These are phyloP conservation scores for Carpinus fangiana DNA, from an alignment of 306 rosid species.

Conservation along the genomic window DNA sequence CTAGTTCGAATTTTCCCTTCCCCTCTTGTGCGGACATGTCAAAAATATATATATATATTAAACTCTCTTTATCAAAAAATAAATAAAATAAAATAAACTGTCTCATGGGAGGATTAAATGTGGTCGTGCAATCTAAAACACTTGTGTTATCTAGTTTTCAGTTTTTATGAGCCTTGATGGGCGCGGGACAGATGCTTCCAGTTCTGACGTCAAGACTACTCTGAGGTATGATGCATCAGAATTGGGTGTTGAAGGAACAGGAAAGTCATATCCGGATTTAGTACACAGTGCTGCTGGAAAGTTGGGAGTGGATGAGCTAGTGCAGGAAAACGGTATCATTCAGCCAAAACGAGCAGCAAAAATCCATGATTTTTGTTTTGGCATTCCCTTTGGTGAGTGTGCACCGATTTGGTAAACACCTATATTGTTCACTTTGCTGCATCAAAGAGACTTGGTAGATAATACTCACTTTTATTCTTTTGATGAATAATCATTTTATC, in stretches of 20 bases:
- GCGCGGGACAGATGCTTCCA: constrained; percentile 40
- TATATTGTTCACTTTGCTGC: neutral
- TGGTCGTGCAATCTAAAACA: constrained; percentile 31
- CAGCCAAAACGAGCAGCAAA: constrained; percentile 58
- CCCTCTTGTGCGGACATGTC: too few species aligned
- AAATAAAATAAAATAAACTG: too few species aligned
- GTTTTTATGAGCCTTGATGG: constrained; percentile 59
- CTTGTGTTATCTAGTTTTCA: constrained; percentile 47
- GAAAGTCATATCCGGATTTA: constrained; percentile 33
- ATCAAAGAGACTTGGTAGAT: constrained; percentile 12
- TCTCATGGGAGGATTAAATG: constrained; percentile 23
- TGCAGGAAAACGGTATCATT: constrained; percentile 27
- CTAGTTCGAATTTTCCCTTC: too few species aligned
- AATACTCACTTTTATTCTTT: neutral
- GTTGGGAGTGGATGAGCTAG: constrained; percentile 31
- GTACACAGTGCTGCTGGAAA: constrained; percentile 40
- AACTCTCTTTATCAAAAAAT: too few species aligned
- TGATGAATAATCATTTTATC: too few species aligned
- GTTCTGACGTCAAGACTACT: constrained; percentile 43
- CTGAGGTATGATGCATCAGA: constrained; percentile 47
- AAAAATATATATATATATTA: too few species aligned
- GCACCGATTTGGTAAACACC: constrained; percentile 12
- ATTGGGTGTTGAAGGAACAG: constrained; percentile 38
- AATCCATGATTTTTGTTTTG: constrained; percentile 96
- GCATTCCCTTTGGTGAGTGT: constrained; percentile 87